Percentiles rank a stretch among this genome's conserved stretches.
Conservation (phyloP, 2,329 filamentous ascomycete species). For the Pyrenophora teres region DNA sequence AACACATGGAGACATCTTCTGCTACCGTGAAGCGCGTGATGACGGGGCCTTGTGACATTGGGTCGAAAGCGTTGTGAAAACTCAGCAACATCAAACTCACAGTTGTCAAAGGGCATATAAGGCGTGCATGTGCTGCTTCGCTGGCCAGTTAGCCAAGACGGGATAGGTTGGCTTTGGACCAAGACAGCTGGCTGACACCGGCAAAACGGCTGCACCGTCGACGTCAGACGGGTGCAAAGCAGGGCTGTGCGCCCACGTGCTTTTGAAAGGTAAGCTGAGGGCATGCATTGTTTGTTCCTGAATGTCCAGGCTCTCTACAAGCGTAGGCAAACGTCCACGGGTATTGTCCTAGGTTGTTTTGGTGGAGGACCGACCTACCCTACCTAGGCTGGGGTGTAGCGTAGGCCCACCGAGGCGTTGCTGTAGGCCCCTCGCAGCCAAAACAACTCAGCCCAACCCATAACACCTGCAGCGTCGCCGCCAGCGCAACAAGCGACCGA, state of each 20-base stretch:
- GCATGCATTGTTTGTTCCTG: too few species aligned
- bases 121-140: constrained; percentile 1
- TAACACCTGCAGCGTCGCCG: constrained; percentile 23
- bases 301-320: neutral
- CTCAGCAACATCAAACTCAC: too few species aligned
- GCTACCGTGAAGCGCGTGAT: too few species aligned
- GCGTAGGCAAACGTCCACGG: neutral
- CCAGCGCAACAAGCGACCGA: constrained; percentile 21
- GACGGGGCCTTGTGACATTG: neutral
- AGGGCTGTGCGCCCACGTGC: neutral
- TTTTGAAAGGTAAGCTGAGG: neutral
- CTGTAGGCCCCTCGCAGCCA: constrained; percentile 19
- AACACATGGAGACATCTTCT: neutral
- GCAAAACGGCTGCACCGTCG: constrained; percentile 12
- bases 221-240: constrained; percentile 15
- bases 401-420: constrained; percentile 14
- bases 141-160: constrained; percentile 1
- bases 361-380: neutral
- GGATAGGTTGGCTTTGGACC: constrained; percentile 7
- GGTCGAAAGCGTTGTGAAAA: too few species aligned
- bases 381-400: constrained; percentile 12
- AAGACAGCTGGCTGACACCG: constrained; percentile 17
- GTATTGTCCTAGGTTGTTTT: neutral
- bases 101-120: neutral
- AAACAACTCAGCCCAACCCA: constrained; percentile 25